Base-by-base conservation (phyloP, 345 rosid species). In the Trapa incisa region DNA sequence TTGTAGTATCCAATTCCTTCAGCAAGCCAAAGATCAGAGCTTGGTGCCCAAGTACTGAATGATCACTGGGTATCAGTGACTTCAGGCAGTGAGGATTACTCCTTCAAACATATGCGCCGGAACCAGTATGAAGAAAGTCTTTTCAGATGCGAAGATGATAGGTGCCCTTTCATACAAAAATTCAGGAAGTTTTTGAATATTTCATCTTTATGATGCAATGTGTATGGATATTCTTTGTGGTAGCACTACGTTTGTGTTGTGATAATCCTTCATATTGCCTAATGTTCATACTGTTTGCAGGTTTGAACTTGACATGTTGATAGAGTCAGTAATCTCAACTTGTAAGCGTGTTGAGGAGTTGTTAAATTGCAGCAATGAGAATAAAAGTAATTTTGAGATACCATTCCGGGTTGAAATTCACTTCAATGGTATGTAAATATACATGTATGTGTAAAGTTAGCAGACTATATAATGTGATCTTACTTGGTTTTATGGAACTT, bases 61-160 rank as follows among this genome's bases (percentile, higher is more conserved):
- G 97, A 93, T 75, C 85, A 87, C 73, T 93, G 98, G 98, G 97
- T 93, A 61, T 90, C 96, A 70, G 98, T 88, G 70, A 93, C 96
- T 60, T 90, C 98, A 53, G 98, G 96, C 79, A 93, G 98, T 65
- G 97, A 88, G 78, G 98, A 90, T 82, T 85, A 87, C 79, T 90
- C 98, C 32, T 93, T 87, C 66, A 93, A 93, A 82, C 97, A 93
- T 75, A 93, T 90, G 98, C 91, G 98, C 35, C 83, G 89, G 79
- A 93, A 93, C 74, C 96, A 88, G 71, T 93, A 90, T 68, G 98
- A 93, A 75, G 98, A 93, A 78, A 88, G 97, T 72, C 82, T 93
- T 81, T 93, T 93, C 73, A 82, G 91, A 87, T 93, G 98, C 66
- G 98, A 93, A 87, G 98, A 93, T 78, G 97, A 90, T 74, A 88